Evolutionary conservation across 2,329 filamentous ascomycete genomes (phyloP).

Genomic region (Beauveria pseudobassiana): DNA sequence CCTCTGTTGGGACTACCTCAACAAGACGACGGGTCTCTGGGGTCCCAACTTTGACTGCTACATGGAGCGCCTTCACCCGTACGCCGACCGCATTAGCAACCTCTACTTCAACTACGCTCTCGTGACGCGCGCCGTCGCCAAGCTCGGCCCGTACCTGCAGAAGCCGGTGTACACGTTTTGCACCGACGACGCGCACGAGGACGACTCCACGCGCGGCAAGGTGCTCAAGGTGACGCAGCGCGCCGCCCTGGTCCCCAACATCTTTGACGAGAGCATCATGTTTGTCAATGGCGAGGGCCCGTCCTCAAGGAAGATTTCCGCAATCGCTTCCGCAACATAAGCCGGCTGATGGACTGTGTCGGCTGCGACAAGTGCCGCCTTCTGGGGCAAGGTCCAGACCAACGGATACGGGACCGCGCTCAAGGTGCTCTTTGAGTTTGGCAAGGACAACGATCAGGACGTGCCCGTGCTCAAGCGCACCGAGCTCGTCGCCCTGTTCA

Average conservation of each 20-base stretch:
- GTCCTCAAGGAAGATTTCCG: conserved; percentile 94
- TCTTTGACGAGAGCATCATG: conserved; percentile 94
- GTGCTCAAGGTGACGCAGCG: conserved; percentile 67
- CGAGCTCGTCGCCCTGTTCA: conserved; percentile 89
- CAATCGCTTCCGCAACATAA: conserved; percentile 94
- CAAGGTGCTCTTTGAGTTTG: conserved; percentile 93
- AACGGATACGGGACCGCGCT: conserved; percentile 90
- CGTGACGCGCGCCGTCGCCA: conserved; percentile 84
- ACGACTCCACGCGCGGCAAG: conserved; percentile 71
- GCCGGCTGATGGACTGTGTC: conserved; percentile 95
- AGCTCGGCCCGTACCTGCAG: conserved; percentile 74
- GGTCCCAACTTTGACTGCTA: conserved; percentile 87
- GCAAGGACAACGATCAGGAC: conserved; percentile 53
- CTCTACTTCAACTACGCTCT: conserved; percentile 99
- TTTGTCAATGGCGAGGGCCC: conserved; percentile 72
- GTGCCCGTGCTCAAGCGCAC: conserved; percentile 71
- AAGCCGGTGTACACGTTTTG: conserved; percentile 75
- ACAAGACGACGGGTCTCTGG: conserved; percentile 92
- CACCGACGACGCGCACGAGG: conserved; percentile 73
- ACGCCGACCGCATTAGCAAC: conserved; percentile 90
- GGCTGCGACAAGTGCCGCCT: conserved; percentile 97
- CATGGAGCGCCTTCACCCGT: conserved; percentile 70
- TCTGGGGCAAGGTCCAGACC: conserved; percentile 97
- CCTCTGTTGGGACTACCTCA: conserved; percentile 91
- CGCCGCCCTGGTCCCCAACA: conserved; percentile 63